Evolutionary conservation across 768 basidiomycete genomes (phyloP), one percentile per base, ranked within the genome.

Genomic region (Daedalea quercina): DNA sequence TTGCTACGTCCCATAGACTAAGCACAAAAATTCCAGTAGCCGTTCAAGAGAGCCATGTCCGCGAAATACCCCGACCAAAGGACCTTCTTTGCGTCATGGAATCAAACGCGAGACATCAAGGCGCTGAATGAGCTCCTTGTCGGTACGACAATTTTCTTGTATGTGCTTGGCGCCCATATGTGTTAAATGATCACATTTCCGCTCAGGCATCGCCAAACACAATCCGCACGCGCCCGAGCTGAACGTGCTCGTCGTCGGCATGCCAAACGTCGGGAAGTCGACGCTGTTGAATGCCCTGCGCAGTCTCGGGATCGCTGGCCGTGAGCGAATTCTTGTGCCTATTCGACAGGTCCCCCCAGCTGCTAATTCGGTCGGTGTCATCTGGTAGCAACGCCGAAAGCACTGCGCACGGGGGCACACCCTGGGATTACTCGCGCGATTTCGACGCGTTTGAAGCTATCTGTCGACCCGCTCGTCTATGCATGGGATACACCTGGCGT

Each of bases 251-350:
- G 92, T 98, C 22, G 85, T 96, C 54, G 96, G 96, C 22, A 98
- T 99, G 95, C 96, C 96, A 17, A 98, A 98, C 67, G 93, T 97
- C 44, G 95, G 95, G 40, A 98, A 99, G 71, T 97, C 94, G 13
- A 94, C 91, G 2, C 70, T 98, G 47, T 73, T 99, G 12, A 99
- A 99, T 64, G 82, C 92, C 1, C 76, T 99, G 24, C 81, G 95
- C 41, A 84, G 81, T 62, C 84, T 84, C 63, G 95, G 95, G 11
- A 89, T 95, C 43, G 75, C 78, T 61, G 93, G 93, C 65, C 85
- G 94, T 94, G 67, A 65, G 84, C 79, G 92, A 67, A 63, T 82
- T 77, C 51, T 46, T 52, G 47, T 43, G 22, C 9, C 44, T 44
- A 56, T 17, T 47, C 33, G n/a, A 35, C 42, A 22, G 37, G 35